Conservation (phyloP, 2,329 filamentous ascomycete species). For the Mollisia scopiformis region DNA sequence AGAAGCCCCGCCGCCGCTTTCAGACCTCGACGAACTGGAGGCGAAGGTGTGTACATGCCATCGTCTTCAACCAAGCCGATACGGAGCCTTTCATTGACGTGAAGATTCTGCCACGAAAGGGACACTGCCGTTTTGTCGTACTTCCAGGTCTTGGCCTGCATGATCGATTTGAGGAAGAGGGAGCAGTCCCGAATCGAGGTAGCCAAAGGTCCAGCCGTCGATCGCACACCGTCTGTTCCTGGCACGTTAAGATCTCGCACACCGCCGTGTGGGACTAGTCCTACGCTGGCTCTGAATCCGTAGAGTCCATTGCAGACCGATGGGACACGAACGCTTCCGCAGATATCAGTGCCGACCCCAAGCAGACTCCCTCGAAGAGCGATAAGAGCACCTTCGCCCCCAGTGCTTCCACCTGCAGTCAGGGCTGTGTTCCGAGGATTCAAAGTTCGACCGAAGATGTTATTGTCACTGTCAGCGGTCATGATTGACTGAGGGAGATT, state of each 20-base stretch:
- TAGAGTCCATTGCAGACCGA: slow-evolving; percentile 51
- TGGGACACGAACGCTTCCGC: slow-evolving; percentile 26
- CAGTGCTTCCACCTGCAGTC: slow-evolving; percentile 63
- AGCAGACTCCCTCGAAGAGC: slow-evolving; percentile 46
- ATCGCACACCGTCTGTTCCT: slow-evolving; percentile 51
- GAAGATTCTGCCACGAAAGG: slow-evolving; percentile 48
- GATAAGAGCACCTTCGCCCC: slow-evolving; percentile 58
- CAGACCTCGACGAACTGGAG: slow-evolving; percentile 51
- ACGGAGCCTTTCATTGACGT: slow-evolving; percentile 35
- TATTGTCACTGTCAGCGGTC: slow-evolving; percentile 57
- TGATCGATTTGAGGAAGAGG: slow-evolving; percentile 45
- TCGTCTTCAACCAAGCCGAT: slow-evolving; percentile 55
- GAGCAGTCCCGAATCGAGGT: slow-evolving; percentile 43
- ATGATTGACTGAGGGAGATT: slow-evolving; percentile 63
- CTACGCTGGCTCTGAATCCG: slow-evolving; percentile 36
- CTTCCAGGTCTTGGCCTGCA: slow-evolving; percentile 45
- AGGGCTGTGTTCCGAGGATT: slow-evolving; percentile 50
- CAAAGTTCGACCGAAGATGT: slow-evolving; percentile 60
- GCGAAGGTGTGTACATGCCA: slow-evolving; percentile 51
- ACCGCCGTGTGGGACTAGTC: slow-evolving; percentile 36
- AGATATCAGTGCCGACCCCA: slow-evolving; percentile 40
- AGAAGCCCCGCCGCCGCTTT: slow-evolving; percentile 44
- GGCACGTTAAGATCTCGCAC: slow-evolving; percentile 54
- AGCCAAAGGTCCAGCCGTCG: slow-evolving; percentile 48
- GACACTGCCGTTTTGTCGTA: slow-evolving; percentile 40